phyloP scores from a whole-genome alignment of 2,329 filamentous ascomycete species.

The Coniella lustricola region DNA sequence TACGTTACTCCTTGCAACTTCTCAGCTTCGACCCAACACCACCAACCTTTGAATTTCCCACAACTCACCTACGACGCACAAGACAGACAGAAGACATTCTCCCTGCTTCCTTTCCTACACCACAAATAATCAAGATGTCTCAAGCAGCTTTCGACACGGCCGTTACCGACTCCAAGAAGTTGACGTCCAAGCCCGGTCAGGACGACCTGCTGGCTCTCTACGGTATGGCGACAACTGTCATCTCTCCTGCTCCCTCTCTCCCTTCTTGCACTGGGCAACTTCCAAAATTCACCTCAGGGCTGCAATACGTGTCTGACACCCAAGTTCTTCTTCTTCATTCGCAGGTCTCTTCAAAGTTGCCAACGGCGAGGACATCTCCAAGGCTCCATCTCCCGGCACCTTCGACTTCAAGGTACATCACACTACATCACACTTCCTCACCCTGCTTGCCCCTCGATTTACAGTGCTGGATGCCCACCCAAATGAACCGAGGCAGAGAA shows the following conservation, averaged over 20 bases:
- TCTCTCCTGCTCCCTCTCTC: neutral
- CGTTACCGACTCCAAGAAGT: conserved; percentile 58
- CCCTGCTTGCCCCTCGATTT: neutral
- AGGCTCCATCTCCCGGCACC: conserved; percentile 55
- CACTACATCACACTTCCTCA: neutral
- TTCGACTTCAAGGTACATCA: conserved; percentile 60
- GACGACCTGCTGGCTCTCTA: conserved; percentile 59
- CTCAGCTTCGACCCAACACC: neutral
- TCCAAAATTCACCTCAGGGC: too few relatives aligned
- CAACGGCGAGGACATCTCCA: conserved; percentile 48
- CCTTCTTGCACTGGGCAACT: neutral
- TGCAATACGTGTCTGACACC: neutral
- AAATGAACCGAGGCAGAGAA: neutral
- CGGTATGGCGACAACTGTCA: conserved; percentile 36
- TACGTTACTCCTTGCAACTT: neutral
- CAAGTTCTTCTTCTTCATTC: neutral
- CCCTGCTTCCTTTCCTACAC: neutral
- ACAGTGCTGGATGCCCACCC: too few relatives aligned
- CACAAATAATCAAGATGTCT: conserved; percentile 30
- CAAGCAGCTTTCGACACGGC: conserved; percentile 46
- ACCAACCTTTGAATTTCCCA: neutral
- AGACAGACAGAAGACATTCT: neutral
- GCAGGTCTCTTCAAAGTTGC: conserved; percentile 53
- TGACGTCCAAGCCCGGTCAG: conserved; percentile 56
- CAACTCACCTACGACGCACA: neutral